Evolutionary conservation across 352 stramenopile genomes (phyloP).

Genomic region (Pythium phragmitis): DNA sequence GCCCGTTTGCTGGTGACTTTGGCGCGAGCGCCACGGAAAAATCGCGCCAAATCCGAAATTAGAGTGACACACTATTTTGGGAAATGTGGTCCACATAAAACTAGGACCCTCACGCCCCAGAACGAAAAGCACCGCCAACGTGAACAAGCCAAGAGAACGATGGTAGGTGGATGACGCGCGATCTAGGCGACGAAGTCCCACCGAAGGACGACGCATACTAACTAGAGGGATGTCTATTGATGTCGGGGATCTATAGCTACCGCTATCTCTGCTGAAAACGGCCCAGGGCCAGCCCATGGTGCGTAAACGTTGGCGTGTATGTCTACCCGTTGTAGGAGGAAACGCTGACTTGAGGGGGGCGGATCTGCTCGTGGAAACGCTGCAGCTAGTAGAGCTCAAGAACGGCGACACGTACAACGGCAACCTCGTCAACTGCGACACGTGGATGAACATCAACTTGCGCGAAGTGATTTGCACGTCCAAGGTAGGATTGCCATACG

Average conservation of each 20-base stretch:
- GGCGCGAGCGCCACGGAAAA: conserved; percentile 21
- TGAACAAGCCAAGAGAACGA: conserved; percentile 19
- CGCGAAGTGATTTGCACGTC: conserved; percentile 98
- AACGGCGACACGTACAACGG: conserved; percentile 99
- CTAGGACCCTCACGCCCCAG: conserved; percentile 7
- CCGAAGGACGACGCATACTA: background rate
- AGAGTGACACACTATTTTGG: conserved; percentile 13
- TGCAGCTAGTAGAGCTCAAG: conserved; percentile 97
- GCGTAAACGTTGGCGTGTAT: conserved; percentile 10
- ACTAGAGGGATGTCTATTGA: background rate
- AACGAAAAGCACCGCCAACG: conserved; percentile 21
- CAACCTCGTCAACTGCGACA: conserved; percentile 96
- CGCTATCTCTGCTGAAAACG: conserved; percentile 95
- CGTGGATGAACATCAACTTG: conserved; percentile 99
- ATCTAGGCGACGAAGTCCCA: background rate
- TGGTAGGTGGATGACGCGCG: conserved; percentile 23
- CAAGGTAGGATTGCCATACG: conserved; percentile 45
- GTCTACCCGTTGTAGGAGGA: background rate
- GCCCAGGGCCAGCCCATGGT: conserved; percentile 94
- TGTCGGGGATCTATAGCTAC: conserved; percentile 66
- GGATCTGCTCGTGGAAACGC: background rate
- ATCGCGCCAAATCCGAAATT: conserved; percentile 16
- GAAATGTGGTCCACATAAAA: conserved; percentile 24
- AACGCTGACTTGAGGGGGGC: background rate
- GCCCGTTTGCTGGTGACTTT: conserved; percentile 14